Percentiles rank a stretch among this genome's conserved stretches.
Conservation (phyloP, 2,329 filamentous ascomycete species). For the Aspergillus candidus region DNA sequence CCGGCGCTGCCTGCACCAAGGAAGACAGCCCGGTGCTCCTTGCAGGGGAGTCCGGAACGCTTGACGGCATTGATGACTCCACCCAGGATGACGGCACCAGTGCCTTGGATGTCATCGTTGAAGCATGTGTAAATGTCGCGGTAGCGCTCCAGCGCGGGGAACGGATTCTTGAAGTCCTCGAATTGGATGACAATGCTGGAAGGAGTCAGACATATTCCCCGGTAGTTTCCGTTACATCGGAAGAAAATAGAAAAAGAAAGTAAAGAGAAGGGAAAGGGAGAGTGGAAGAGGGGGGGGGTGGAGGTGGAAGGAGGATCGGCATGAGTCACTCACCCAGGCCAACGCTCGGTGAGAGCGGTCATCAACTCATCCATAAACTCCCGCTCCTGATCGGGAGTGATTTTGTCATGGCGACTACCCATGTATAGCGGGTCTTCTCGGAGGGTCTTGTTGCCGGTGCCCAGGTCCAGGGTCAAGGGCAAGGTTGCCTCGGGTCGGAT, state of each 20-base stretch:
- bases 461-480: constrained; percentile 57
- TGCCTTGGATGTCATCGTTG: constrained; percentile 98
- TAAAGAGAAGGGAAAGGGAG: constrained; percentile 3
- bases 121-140: constrained; percentile 87
- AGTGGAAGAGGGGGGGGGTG: constrained; percentile 54
- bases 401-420: constrained; percentile 77
- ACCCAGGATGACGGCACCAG: constrained; percentile 86
- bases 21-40: constrained; percentile 92
- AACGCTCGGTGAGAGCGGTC: constrained; percentile 74
- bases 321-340: constrained; percentile 52
- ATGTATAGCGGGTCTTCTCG: constrained; percentile 83
- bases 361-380: constrained; percentile 98
- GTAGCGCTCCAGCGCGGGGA: constrained; percentile 87
- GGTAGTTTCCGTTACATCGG: constrained; percentile 15
- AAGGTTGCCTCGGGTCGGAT: constrained; percentile 71
- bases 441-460: constrained; percentile 57
- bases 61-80: constrained; percentile 74
- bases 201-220: neutral
- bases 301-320: constrained; percentile 28
- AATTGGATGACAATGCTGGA: constrained; percentile 74
- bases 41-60: constrained; percentile 73
- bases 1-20: constrained; percentile 92
- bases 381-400: constrained; percentile 69
- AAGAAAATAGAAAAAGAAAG: too few relatives aligned
- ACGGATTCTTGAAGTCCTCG: constrained; percentile 97